Base-by-base conservation (phyloP, 2,329 filamentous ascomycete species). In the Didymella glomerata region DNA sequence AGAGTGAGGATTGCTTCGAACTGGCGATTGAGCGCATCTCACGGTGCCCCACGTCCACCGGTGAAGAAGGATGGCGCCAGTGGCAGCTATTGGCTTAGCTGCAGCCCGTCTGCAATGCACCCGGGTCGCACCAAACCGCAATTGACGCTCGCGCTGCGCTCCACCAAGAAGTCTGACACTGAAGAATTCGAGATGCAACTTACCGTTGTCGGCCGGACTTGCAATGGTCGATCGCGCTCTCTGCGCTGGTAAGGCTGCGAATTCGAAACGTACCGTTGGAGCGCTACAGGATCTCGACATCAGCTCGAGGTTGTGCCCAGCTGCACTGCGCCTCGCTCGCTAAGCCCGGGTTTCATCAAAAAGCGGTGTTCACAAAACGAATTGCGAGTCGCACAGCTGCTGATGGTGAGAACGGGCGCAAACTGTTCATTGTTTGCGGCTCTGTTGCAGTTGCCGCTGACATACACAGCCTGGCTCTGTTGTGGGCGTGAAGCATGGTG, bases 1-100 rank as follows among this genome's bases (percentile, higher is more conserved):
- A 61, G 64, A 64, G 59, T 65, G 65, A 63, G 61, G 65, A 69
- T 62, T 63, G 66, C 58, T 65, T 55, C 60, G 61, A 60, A 65
- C 57, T 60, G 44, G 63, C 65, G 63, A 63, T 64, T 59, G 65
- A 60, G 65, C 62, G 57, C 69, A 69, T 67, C 67, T 70, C 62
- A 74, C 65, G 59, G 60, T 65, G 64, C 73, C 72, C 74, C 73
- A 70, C 74, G 64, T 67, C 51, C 64, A 75, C 75, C 75, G 75
- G 75, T 77, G 65, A 76, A 69, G 58, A 49, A 64, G 56, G 40
- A 59, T 41, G 54, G 63, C 63, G 64, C 54, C 60, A 64, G 61
- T 68, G 68, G 69, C 68, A 67, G 65, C 68, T 69, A 73, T 72
- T 72, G 72, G 70, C 58, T 61, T 70, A 74, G 70, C 68, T 67